phyloP scores from a whole-genome alignment of 225 moss, liverwort and hornwort species.

The Bryoerythrophyllum caledonicum region DNA sequence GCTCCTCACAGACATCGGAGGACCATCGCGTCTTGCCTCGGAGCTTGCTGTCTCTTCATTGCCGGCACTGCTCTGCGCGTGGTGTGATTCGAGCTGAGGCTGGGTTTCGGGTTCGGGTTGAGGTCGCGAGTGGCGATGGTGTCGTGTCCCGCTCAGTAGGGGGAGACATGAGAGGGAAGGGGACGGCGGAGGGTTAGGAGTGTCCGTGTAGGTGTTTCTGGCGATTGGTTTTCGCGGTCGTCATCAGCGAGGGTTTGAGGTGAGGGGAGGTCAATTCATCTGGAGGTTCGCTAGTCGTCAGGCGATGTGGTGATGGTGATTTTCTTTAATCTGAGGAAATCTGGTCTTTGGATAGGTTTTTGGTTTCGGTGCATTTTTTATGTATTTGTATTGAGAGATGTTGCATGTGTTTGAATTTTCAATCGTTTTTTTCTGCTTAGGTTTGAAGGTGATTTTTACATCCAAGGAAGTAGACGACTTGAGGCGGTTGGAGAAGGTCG shows the following conservation, averaged over 20 bases:
- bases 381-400: not conserved
- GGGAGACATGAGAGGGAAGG: not conserved
- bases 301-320: not conserved
- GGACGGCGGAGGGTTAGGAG: not conserved
- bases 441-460: not conserved
- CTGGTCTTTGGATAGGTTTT: not conserved
- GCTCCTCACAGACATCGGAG: no score
- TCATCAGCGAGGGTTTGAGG: no score
- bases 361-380: not conserved
- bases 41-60: no score
- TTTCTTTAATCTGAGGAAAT: not conserved
- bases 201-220: no score
- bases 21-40: no score
- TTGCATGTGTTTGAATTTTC: not conserved
- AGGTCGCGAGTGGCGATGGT: not conserved
- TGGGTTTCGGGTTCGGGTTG: not conserved
- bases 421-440: not conserved
- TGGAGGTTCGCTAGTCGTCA: no score
- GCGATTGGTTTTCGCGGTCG: conserved; percentile 7
- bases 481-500: not conserved
- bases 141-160: not conserved
- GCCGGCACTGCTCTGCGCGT: no score
- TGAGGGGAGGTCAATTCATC: no score
- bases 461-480: not conserved
- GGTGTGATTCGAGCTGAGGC: not conserved